Conservation (phyloP, 305 asterid species). For the Solanum hybrid region DNA sequence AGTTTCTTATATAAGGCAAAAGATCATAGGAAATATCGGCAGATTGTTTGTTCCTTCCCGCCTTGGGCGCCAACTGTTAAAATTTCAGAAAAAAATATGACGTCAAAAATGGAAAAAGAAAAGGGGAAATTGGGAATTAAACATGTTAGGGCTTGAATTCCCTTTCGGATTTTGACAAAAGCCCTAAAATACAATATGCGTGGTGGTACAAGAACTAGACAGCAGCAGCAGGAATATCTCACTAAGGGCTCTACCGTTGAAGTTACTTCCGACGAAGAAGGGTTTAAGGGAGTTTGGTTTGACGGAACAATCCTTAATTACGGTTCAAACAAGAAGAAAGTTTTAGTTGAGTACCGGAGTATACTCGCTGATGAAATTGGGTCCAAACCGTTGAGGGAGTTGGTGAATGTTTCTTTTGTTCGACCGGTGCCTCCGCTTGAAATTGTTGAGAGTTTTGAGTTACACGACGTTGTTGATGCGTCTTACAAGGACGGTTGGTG, state of each 20-base stretch:
- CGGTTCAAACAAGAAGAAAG: conserved; percentile 3
- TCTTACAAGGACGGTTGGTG: conserved; percentile 67
- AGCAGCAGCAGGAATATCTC: conserved; percentile 6
- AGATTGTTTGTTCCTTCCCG: neutral
- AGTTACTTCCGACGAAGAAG: conserved; percentile 47
- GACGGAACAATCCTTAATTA: conserved; percentile 33
- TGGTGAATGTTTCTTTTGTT: conserved; percentile 18
- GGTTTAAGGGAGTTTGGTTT: conserved; percentile 33
- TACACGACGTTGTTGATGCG: conserved; percentile 54
- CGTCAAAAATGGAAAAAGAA: neutral
- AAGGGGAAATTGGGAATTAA: neutral
- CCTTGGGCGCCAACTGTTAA: neutral
- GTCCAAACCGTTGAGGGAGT: conserved; percentile 28
- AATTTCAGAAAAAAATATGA: neutral
- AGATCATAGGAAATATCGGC: neutral
- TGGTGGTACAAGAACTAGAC: neutral
- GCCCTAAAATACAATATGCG: neutral
- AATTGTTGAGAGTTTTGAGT: conserved; percentile 11
- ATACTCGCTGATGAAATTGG: conserved; percentile 31
- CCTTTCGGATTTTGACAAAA: neutral
- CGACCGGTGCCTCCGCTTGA: conserved; percentile 46
- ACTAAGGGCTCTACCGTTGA: conserved; percentile 31
- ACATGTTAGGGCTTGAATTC: neutral
- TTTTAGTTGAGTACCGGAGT: conserved; percentile 37
- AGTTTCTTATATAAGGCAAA: neutral